These are phyloP conservation scores for Phytophthora constricta DNA, from an alignment of 352 stramenopile species.

Conservation along the genomic window DNA sequence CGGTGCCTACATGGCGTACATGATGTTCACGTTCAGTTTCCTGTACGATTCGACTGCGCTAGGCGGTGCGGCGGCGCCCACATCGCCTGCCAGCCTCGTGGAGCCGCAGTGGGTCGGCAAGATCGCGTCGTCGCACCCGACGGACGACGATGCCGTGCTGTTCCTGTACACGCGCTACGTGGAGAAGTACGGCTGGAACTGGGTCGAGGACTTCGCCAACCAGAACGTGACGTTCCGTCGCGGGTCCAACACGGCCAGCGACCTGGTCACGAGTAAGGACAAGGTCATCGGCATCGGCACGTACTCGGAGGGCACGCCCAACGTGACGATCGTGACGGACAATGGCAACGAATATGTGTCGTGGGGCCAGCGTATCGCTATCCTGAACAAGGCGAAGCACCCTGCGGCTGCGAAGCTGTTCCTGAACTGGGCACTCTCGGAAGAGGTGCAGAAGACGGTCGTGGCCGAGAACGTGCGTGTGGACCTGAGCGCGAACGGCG, in stretches of 20 bases:
- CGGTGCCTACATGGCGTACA: constrained; percentile 33
- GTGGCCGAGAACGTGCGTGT: constrained; percentile 37
- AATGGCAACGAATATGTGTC: constrained; percentile 42
- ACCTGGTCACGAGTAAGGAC: constrained; percentile 13
- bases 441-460: constrained; percentile 41
- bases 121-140: constrained; percentile 56
- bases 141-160: constrained; percentile 55
- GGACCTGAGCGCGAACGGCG: constrained; percentile 39
- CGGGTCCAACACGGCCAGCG: constrained; percentile 20
- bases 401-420: constrained; percentile 61
- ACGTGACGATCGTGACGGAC: constrained; percentile 27
- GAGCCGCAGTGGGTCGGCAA: constrained; percentile 39
- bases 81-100: constrained; percentile 25
- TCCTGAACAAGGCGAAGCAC: constrained; percentile 65
- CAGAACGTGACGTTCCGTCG: constrained; percentile 38
- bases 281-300: constrained; percentile 30
- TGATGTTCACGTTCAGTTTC: constrained; percentile 36
- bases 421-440: constrained; percentile 57
- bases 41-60: constrained; percentile 28
- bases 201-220: constrained; percentile 36
- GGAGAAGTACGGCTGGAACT: constrained; percentile 57
- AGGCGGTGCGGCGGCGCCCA: constrained; percentile 9
- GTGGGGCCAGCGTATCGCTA: constrained; percentile 62
- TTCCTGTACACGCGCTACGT: constrained; percentile 55
- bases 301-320: constrained; percentile 21